Evolutionary conservation across 2,329 filamentous ascomycete genomes (phyloP).

Genomic region (Dothideomycetes sp.): DNA sequence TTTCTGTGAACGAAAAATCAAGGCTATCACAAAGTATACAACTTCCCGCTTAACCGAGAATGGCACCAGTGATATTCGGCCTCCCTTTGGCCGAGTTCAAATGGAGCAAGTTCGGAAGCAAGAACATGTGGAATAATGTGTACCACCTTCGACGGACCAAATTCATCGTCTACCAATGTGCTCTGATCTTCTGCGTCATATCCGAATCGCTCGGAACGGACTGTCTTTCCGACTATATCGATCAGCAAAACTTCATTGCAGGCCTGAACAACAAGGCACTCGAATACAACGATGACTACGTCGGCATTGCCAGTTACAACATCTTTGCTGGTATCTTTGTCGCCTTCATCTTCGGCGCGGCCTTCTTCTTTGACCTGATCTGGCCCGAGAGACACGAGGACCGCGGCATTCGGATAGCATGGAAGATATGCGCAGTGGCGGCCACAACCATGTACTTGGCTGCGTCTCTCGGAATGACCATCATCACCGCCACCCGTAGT

Average conservation of each 20-base stretch:
- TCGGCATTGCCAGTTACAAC: slow-evolving; percentile 46
- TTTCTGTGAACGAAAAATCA: too few species aligned
- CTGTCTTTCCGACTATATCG: slow-evolving; percentile 45
- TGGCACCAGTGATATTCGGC: slow-evolving; percentile 42
- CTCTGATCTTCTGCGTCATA: slow-evolving; percentile 47
- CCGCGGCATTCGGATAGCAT: slow-evolving; percentile 38
- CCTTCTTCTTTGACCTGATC: slow-evolving; percentile 53
- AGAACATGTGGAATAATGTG: slow-evolving; percentile 43
- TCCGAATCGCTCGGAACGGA: slow-evolving; percentile 47
- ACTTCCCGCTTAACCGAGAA: too few species aligned
- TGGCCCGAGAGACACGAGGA: slow-evolving; percentile 46
- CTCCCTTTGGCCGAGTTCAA: slow-evolving; percentile 46
- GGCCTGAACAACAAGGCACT: slow-evolving; percentile 26
- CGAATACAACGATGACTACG: slow-evolving; percentile 44
- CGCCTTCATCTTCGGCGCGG: slow-evolving; percentile 46
- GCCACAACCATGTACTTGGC: slow-evolving; percentile 37
- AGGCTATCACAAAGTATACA: too few species aligned
- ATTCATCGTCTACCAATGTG: slow-evolving; percentile 49
- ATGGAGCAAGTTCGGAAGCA: slow-evolving; percentile 46
- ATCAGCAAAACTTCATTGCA: slow-evolving; percentile 40
- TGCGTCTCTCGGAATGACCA: slow-evolving; percentile 39
- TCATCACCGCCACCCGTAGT: slow-evolving; percentile 37
- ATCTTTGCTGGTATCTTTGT: slow-evolving; percentile 48
- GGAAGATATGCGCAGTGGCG: slow-evolving; percentile 41
- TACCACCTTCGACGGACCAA: slow-evolving; percentile 47